Percentiles rank a stretch among this genome's conserved stretches.
phyloP scores from a whole-genome alignment of 805 yeast genomes.

The Ogataea saltuana region DNA sequence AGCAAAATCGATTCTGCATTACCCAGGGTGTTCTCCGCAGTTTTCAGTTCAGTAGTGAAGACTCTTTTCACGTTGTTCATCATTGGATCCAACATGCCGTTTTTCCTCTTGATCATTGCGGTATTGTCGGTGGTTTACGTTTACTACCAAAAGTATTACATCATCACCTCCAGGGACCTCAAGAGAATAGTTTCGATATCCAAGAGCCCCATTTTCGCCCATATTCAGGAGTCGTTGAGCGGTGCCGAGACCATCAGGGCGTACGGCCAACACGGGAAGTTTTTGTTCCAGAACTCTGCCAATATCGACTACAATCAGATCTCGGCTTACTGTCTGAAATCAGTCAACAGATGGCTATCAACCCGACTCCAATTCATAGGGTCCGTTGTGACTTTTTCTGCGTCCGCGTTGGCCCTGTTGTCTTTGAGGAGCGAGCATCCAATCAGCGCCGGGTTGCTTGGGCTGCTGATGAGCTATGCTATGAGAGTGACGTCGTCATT shows the following conservation, averaged over 20 bases:
- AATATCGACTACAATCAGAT: conserved; percentile 51
- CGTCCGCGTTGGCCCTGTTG: conserved; percentile 49
- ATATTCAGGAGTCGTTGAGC: conserved; percentile 74
- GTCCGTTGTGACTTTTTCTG: conserved; percentile 50
- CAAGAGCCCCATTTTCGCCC: conserved; percentile 77
- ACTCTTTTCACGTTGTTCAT: conserved; percentile 52
- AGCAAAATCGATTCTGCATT: conserved; percentile 54
- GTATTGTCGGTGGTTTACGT: conserved; percentile 56
- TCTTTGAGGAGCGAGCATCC: conserved; percentile 42
- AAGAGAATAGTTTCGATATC: conserved; percentile 71
- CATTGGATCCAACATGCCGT: conserved; percentile 56
- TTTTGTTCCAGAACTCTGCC: conserved; percentile 52
- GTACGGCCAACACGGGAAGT: conserved; percentile 64
- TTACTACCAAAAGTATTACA: conserved; percentile 70
- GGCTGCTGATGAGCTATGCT: conserved; percentile 65
- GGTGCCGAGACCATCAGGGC: conserved; percentile 83
- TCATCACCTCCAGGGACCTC: conserved; percentile 72
- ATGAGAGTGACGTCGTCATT: conserved; percentile 55
- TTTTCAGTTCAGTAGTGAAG: conserved; percentile 45
- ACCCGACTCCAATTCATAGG: conserved; percentile 64
- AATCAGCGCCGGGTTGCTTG: conserved; percentile 59
- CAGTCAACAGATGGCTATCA: conserved; percentile 66
- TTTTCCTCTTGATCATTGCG: conserved; percentile 48
- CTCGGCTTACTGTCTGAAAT: conserved; percentile 50
- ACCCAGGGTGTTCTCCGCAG: conserved; percentile 53